Conservation (phyloP, 2,329 filamentous ascomycete genomes). For the Biscogniauxia mediterranea region DNA sequence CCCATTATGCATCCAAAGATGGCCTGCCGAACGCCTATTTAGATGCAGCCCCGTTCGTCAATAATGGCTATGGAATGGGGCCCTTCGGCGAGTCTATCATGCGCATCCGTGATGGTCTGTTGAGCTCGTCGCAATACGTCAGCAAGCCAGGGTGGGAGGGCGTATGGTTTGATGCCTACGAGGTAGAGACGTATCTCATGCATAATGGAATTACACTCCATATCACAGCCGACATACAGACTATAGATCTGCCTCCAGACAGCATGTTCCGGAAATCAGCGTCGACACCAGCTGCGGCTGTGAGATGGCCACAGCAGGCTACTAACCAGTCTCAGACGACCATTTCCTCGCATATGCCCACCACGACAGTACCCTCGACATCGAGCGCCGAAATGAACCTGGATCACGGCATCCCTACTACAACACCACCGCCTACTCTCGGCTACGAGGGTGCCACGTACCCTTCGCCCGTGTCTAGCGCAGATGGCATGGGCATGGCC, state of each 20-base stretch:
- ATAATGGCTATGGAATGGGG: constrained; percentile 41
- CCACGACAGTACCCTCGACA: background rate
- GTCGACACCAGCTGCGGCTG: background rate
- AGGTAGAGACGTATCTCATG: constrained; percentile 72
- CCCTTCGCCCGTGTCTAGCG: constrained; percentile 11
- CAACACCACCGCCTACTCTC: background rate
- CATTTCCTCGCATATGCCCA: no score
- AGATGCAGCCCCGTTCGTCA: constrained; percentile 27
- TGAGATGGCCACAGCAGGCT: no score
- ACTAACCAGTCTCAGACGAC: no score
- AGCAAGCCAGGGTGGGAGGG: constrained; percentile 64
- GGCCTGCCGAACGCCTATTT: constrained; percentile 24
- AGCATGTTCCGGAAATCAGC: constrained; percentile 34
- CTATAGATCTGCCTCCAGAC: constrained; percentile 51
- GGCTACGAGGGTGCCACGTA: constrained; percentile 3
- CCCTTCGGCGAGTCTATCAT: constrained; percentile 45
- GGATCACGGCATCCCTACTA: background rate
- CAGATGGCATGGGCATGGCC: constrained; percentile 11
- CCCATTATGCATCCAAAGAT: constrained; percentile 51
- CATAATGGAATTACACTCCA: constrained; percentile 63
- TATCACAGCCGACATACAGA: constrained; percentile 57
- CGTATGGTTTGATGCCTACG: constrained; percentile 74
- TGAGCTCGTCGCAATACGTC: constrained; percentile 50
- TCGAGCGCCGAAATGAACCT: background rate
- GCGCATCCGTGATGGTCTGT: constrained; percentile 39